Evolutionary conservation across 352 stramenopile genomes (phyloP), one percentile per base, ranked within the genome.

Genomic region (Pythium apleroticum): DNA sequence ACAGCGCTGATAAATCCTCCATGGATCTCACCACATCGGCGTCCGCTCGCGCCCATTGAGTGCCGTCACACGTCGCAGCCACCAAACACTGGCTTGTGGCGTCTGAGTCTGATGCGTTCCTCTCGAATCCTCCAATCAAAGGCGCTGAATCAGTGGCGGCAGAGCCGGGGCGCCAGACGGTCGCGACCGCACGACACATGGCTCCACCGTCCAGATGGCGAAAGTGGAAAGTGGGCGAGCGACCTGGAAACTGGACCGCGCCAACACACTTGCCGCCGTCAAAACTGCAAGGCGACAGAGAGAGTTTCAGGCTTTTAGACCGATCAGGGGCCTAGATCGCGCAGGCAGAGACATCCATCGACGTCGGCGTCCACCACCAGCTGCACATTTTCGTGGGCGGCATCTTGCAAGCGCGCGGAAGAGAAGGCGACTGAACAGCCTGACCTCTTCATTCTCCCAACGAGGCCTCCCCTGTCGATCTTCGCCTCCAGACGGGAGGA

Each of bases 151-250:
- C 33, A 14, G n/a, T n/a, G 46, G 57, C 52, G 52, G 52, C 60
- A 67, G 60, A 67, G 60, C 60, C 60, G 57, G 59, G 58, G 50
- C 50, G 28, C 24, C 59, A 66, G 59, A 53, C 50, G 60, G 60
- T 67, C 37, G 60, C 60, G 60, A 60, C 52, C 43, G 24, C 52
- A 52, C 60, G 60, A 67, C 60, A 67, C 60, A 67, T 67, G 60
- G 60, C 60, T 67, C 52, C 60, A 67, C 52, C 60, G 39, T 37
- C 19, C 35, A 62, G 52, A 49, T 55, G 41, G 56, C 56, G 56
- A 62, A 62, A 62, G 43, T 50, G 43, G 43, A 25, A 28, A 50
- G 43, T 24, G 43, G 39, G 39, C 35, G 35, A 43, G 35, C 19
- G 17, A 24, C 41, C 11, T 22, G 41, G 41, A 12, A 50, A 50